Evolutionary conservation across 257 asterid species (phyloP).

Genomic region (Catharanthus roseus): DNA sequence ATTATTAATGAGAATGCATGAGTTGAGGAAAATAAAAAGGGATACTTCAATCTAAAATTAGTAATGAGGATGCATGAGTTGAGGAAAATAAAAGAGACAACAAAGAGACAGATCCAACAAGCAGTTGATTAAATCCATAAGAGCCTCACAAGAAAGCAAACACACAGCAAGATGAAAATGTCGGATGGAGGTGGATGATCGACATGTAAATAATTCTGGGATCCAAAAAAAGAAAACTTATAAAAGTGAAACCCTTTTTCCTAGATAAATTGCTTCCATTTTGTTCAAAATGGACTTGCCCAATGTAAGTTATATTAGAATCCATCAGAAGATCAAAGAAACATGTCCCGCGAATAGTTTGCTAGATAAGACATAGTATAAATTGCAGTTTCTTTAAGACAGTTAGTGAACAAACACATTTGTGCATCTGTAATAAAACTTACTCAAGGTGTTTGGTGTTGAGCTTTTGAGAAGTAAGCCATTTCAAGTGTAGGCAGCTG

Average conservation of each 20-base stretch:
- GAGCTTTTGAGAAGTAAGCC: neutral
- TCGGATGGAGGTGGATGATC: neutral
- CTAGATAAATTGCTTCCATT: neutral
- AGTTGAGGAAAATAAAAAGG: too few relatives aligned
- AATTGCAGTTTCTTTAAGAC: neutral
- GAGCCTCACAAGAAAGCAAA: neutral
- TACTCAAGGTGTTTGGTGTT: neutral
- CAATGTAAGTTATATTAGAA: neutral
- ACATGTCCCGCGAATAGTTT: neutral
- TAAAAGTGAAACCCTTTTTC: too few relatives aligned
- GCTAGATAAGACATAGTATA: neutral
- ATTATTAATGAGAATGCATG: too few relatives aligned
- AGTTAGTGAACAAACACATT: neutral
- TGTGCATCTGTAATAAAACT: neutral
- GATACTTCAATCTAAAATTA: neutral
- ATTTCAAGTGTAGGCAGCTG: neutral
- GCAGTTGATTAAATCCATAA: neutral
- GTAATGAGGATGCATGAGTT: neutral
- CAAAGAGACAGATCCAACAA: neutral
- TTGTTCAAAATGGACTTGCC: neutral
- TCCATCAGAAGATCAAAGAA: neutral
- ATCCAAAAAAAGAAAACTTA: neutral
- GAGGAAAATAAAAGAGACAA: neutral
- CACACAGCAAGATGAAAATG: neutral
- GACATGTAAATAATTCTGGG: neutral